Evolutionary conservation across 345 rosid species (phyloP).

Genomic region (Lagerstroemia speciosa): DNA sequence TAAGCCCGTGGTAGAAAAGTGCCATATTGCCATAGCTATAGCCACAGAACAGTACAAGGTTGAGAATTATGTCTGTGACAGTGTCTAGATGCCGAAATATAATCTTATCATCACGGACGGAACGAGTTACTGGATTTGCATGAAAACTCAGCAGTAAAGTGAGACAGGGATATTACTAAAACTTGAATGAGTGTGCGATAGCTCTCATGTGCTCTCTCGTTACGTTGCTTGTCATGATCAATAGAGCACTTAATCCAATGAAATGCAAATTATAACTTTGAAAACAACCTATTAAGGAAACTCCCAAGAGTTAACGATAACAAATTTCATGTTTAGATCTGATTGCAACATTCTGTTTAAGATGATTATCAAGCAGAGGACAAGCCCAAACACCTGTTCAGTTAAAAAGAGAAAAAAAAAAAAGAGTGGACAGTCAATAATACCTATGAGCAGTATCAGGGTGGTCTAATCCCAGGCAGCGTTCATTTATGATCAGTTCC

Average conservation of each 20-base stretch:
- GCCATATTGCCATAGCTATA: constrained; percentile 99
- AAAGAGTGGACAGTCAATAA: background rate
- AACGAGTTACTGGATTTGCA: no score
- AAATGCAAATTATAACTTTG: background rate
- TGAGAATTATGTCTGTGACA: no score
- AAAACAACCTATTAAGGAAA: background rate
- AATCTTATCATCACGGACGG: no score
- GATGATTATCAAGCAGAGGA: background rate
- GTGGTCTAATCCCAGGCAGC: constrained; percentile 97
- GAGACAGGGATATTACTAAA: no score
- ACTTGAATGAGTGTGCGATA: background rate
- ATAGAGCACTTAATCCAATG: background rate
- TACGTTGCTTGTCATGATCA: background rate
- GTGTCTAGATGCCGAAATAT: no score
- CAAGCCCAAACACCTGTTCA: constrained; percentile 2
- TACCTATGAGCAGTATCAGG: constrained; percentile 99
- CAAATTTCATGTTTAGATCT: background rate
- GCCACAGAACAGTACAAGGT: constrained; percentile 1
- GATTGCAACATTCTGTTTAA: background rate
- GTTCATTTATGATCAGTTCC: constrained; percentile 93
- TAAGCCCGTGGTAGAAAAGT: constrained; percentile 94
- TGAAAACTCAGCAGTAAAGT: no score
- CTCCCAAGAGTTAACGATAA: background rate
- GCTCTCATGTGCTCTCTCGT: background rate
- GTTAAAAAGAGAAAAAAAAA: background rate